Evolutionary conservation across 257 asterid species (phyloP), one percentile per base, ranked within the genome.

Genomic region (Plantago major): DNA sequence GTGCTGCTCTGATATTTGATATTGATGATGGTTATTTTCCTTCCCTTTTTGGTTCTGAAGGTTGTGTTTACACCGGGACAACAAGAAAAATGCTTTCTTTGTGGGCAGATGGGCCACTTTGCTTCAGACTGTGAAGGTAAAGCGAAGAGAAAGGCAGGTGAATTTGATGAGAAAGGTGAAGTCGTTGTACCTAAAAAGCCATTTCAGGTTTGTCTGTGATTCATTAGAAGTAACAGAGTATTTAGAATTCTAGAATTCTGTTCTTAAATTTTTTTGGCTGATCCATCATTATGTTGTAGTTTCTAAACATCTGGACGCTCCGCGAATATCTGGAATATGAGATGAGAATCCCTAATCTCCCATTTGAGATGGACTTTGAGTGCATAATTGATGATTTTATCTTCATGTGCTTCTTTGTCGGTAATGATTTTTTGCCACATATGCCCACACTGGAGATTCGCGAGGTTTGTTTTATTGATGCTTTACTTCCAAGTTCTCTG

Each of bases 371-470:
- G 61, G 99, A 93, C 68, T 65, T 85, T 13, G 99, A 93, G 72
- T 71, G 95, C 76, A 79, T 93, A 47, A 63, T 89, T 63, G 99
- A 93, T 61, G 99, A 93, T 74, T 93, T 89, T 74, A 87, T 93
- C 72, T 93, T 93, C 79, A 80, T 93, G 60, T 93, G 99, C 75
- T 92, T 92, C 85, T 92, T 92, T 63, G 97, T 92, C 26, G 99
- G 99, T 71, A 92, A 92, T 68, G 99, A 92, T 73, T 92, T 92
- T 68, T 76, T 92, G 83, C 99, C 99, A 5, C 99, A 92, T 73
- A 92, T 92, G 99, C 99, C 99, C 45, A 92, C 99, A 26, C 94
- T 92, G 47, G 99, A 92, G 92, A 93, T 89, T 51, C 97, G 97
- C 33, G 99, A 93, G 97, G 99, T 89, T 42, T 71, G 90, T 74